These are phyloP conservation scores for Penicillium glabrum DNA, from an alignment of 2,329 filamentous ascomycete species.

Conservation along the genomic window DNA sequence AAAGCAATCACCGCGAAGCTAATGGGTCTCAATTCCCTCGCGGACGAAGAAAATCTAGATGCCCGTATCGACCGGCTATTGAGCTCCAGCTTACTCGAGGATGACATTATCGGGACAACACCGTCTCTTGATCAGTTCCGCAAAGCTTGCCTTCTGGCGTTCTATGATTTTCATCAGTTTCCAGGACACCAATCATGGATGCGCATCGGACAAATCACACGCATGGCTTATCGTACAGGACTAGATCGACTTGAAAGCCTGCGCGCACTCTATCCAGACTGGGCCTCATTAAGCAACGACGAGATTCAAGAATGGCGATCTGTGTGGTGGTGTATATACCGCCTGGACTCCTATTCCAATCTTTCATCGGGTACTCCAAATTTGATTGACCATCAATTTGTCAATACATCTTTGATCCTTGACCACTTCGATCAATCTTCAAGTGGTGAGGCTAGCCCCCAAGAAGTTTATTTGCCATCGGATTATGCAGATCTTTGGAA, in stretches of 20 bases:
- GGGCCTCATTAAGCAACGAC: slow-evolving; percentile 23
- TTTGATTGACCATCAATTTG: slow-evolving; percentile 9
- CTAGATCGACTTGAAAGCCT: slow-evolving; percentile 36
- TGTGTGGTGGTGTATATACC: slow-evolving; percentile 40
- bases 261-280: slow-evolving; percentile 26
- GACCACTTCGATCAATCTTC: neutral
- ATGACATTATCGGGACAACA: slow-evolving; percentile 7
- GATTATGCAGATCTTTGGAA: neutral
- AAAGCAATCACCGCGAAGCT: slow-evolving; percentile 31
- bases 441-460: neutral
- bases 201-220: slow-evolving; percentile 32
- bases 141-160: slow-evolving; percentile 36
- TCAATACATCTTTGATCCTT: slow-evolving; percentile 1
- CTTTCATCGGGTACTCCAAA: slow-evolving; percentile 25
- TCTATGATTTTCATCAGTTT: slow-evolving; percentile 40
- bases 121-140: slow-evolving; percentile 29
- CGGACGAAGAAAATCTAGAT: slow-evolving; percentile 1
- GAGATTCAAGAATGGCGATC: slow-evolving; percentile 38
- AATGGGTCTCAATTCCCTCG: neutral
- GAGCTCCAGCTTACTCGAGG: slow-evolving; percentile 11
- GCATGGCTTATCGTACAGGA: slow-evolving; percentile 35
- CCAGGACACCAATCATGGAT: slow-evolving; percentile 35
- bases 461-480: neutral
- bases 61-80: slow-evolving; percentile 1
- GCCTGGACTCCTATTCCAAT: slow-evolving; percentile 39